Evolutionary conservation across 192 early-diverging fungal species (phyloP).

Genomic region (Glomus cerebriforme): DNA sequence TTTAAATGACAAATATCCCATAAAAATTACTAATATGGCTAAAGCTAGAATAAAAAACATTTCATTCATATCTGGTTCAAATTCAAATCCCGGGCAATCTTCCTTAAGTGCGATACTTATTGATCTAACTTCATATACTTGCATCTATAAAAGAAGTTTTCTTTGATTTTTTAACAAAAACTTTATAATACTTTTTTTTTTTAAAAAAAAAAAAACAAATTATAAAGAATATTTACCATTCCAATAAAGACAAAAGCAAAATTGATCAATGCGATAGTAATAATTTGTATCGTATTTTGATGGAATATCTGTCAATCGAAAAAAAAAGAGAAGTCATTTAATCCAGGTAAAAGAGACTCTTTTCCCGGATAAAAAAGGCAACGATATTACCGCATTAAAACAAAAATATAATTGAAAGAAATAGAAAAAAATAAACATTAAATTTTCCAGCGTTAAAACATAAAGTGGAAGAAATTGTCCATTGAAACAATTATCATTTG

Average conservation of each 20-base stretch:
- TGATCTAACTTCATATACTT: background rate
- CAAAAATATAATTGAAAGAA: background rate
- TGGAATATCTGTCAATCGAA: background rate
- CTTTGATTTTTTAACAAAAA: no score
- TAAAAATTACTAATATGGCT: background rate
- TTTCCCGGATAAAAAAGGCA: background rate
- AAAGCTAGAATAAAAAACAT: background rate
- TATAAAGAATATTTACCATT: background rate
- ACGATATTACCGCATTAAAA: background rate
- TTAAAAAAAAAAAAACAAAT: background rate
- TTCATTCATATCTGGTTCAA: background rate
- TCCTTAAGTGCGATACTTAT: background rate
- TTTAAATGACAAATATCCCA: slow-evolving; percentile 39
- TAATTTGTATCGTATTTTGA: background rate
- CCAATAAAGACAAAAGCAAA: background rate
- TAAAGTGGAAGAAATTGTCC: background rate
- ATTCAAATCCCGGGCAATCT: background rate
- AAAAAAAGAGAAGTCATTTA: background rate
- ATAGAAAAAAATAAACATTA: background rate
- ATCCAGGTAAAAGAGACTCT: no score
- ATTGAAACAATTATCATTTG: background rate
- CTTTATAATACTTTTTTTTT: background rate
- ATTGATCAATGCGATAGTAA: background rate
- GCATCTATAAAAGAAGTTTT: background rate
- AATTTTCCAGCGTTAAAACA: background rate